Percentiles rank a stretch among this genome's conserved stretches.
Conservation (phyloP, 129 eudicot species). For the Ambrosia artemisiifolia region DNA sequence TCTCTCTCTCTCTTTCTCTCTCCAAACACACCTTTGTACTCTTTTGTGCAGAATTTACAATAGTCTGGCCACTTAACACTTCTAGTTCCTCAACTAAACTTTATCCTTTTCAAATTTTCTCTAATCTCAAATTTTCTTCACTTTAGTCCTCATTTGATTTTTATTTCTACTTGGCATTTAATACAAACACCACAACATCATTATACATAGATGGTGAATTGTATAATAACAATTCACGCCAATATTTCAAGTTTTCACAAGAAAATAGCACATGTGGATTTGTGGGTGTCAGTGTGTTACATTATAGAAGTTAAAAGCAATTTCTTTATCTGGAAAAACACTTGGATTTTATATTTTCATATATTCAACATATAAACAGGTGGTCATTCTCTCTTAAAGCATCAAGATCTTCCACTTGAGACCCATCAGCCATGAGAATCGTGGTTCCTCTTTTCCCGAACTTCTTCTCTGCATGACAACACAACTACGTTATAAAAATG, state of each 20-base stretch:
- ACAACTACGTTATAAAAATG: conserved; percentile 7
- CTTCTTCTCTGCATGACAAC: conserved; percentile 56
- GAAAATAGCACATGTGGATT: not conserved
- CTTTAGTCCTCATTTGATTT: not conserved
- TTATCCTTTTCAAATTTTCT: not conserved
- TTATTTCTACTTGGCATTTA: not conserved
- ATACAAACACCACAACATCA: not conserved
- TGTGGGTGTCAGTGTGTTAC: not conserved
- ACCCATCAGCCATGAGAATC: conserved; percentile 68
- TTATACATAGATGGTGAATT: not conserved
- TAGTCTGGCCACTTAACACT: not conserved
- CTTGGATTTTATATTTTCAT: conserved; percentile 11
- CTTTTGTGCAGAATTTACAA: not conserved
- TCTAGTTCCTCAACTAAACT: not conserved
- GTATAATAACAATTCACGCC: not conserved
- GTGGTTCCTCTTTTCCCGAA: conserved; percentile 58
- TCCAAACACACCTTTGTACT: not conserved
- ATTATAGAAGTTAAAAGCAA: conserved; percentile 20
- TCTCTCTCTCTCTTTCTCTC: not conserved
- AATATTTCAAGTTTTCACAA: not conserved
- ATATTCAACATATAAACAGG: conserved; percentile 46
- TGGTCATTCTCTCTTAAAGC: conserved; percentile 73
- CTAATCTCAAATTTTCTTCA: not conserved
- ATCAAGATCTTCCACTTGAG: conserved; percentile 68
- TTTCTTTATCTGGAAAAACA: conserved; percentile 9